These are phyloP conservation scores for Vigna reflexopilosa DNA, from an alignment of 306 rosid species.

Conservation along the genomic window DNA sequence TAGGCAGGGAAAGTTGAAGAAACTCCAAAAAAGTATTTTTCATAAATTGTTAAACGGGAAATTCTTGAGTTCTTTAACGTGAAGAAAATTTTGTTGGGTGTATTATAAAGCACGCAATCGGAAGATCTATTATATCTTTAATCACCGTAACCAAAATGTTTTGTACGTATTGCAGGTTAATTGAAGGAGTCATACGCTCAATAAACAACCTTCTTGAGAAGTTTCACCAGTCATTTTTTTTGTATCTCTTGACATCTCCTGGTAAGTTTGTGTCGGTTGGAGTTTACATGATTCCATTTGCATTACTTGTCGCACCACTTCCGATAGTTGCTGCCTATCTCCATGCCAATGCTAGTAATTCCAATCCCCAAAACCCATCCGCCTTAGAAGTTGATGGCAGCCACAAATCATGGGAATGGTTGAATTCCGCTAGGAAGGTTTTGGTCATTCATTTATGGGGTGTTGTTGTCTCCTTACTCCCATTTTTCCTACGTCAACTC, in stretches of 20 bases:
- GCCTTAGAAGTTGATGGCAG: conserved; percentile 48
- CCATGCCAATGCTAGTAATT: conserved; percentile 56
- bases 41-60: conserved; percentile 21
- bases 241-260: conserved; percentile 84
- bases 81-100: background rate
- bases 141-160: conserved; percentile 40
- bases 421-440: conserved; percentile 75
- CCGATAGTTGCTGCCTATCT: conserved; percentile 92
- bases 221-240: conserved; percentile 93
- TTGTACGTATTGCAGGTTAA: conserved; percentile 65
- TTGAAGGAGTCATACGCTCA: conserved; percentile 90
- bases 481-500: conserved; percentile 69
- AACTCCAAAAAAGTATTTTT: conserved; percentile 19
- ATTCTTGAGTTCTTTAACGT: background rate
- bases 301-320: conserved; percentile 85
- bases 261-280: conserved; percentile 93
- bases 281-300: conserved; percentile 95
- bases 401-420: conserved; percentile 81
- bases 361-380: conserved; percentile 45
- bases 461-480: conserved; percentile 73
- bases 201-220: conserved; percentile 97
- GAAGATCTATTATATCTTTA: conserved; percentile 34
- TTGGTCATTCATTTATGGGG: conserved; percentile 84
- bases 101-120: conserved; percentile 14
- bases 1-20: conserved; percentile 8